phyloP scores from a whole-genome alignment of 345 rosid genomes.

The Lumnitzera racemosa region DNA sequence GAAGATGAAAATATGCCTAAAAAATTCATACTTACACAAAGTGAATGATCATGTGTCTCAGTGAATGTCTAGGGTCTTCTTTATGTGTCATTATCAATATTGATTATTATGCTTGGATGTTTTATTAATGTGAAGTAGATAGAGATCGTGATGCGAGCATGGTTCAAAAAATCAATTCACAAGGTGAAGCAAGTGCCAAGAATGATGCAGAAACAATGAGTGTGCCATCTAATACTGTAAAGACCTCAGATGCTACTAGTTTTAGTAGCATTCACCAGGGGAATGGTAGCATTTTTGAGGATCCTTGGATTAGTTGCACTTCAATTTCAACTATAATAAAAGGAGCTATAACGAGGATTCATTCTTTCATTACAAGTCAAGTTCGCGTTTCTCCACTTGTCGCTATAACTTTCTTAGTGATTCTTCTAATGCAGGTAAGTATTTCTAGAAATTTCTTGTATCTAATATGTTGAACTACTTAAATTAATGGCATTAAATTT shows the following conservation, averaged over 20 bases:
- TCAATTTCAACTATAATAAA: slow-evolving; percentile 16
- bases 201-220: slow-evolving; percentile 28
- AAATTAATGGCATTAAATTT: too few species aligned
- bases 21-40: too few species aligned
- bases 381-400: slow-evolving; percentile 48
- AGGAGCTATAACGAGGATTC: slow-evolving; percentile 29
- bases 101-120: neutral
- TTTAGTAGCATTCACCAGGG: slow-evolving; percentile 15
- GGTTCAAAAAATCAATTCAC: slow-evolving; percentile 19
- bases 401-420: slow-evolving; percentile 53
- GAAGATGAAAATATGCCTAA: neutral
- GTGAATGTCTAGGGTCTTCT: too few species aligned
- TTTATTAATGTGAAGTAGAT: slow-evolving; percentile 17
- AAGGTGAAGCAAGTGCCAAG: slow-evolving; percentile 19
- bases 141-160: slow-evolving; percentile 16
- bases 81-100: too few species aligned
- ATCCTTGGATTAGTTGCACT: slow-evolving; percentile 15
- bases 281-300: slow-evolving; percentile 18
- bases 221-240: slow-evolving; percentile 15
- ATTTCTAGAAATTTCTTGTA: neutral
- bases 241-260: slow-evolving; percentile 17
- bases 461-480: neutral
- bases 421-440: slow-evolving; percentile 87
- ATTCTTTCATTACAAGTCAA: slow-evolving; percentile 38
- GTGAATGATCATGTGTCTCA: too few species aligned